These are phyloP conservation scores for Choiromyces venosus DNA, from an alignment of 495 filamentous ascomycete species.

Conservation along the genomic window DNA sequence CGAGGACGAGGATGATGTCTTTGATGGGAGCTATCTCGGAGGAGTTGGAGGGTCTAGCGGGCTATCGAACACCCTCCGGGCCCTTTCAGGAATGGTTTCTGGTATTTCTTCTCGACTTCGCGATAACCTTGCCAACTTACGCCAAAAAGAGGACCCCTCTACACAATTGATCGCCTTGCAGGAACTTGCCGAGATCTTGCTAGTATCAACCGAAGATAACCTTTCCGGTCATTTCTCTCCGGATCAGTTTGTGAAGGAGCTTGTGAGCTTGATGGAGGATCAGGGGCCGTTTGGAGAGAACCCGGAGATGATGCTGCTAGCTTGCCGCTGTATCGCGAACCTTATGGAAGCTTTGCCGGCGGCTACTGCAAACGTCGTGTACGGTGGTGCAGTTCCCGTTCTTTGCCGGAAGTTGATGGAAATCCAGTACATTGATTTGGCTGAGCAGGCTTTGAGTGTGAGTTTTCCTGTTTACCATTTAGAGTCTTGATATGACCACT, in stretches of 20 bases:
- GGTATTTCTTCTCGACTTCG: constrained; percentile 73
- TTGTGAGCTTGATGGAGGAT: constrained; percentile 87
- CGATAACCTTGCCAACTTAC: constrained; percentile 75
- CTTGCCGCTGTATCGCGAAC: constrained; percentile 93
- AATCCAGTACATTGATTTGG: constrained; percentile 93
- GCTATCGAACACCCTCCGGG: constrained; percentile 76
- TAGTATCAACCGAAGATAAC: constrained; percentile 95
- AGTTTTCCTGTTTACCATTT: constrained; percentile 39
- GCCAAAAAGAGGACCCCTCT: constrained; percentile 80
- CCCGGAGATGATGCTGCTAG: constrained; percentile 94
- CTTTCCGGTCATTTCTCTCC: constrained; percentile 92
- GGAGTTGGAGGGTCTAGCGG: constrained; percentile 56
- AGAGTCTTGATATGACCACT: constrained; percentile 6
- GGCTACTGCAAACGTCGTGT: constrained; percentile 90
- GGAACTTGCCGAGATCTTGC: constrained; percentile 84
- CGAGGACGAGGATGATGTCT: constrained; percentile 64
- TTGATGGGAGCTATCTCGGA: constrained; percentile 66
- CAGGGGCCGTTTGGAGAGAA: constrained; percentile 79
- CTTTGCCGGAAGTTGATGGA: constrained; percentile 90
- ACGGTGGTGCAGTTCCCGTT: constrained; percentile 89
- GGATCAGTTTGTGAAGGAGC: constrained; percentile 90
- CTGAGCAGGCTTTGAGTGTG: constrained; percentile 90
- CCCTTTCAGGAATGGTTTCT: constrained; percentile 84
- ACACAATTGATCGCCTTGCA: constrained; percentile 87
- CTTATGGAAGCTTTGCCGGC: constrained; percentile 94